Evolutionary conservation across 495 filamentous ascomycete genomes (phyloP), one percentile per base, ranked within the genome.

Genomic region (Neurospora sp.): DNA sequence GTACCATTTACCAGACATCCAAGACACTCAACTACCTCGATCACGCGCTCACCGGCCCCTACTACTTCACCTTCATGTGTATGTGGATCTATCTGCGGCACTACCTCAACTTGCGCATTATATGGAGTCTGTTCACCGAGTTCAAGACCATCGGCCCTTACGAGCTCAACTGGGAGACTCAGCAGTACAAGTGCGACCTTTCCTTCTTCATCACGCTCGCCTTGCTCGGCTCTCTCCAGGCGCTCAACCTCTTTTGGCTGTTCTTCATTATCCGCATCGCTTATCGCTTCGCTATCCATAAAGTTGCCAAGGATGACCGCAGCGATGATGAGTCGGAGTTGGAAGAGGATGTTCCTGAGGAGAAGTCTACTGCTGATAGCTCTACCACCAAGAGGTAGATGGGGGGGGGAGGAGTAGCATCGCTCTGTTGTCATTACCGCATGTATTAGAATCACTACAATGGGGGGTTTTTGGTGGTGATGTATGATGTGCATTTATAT

Each of bases 1-100:
- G 35, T 37, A 31, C 9, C 16, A 1, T 37, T 69, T 18, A 14
- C 68, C 73, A 97, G 91, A 97, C 93, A 4, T 97, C 94, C 69
- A 98, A 98, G 84, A 90, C 90, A 1, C 87, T 99, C 70, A 97
- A 97, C 83, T 99, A 99, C 82, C 82, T 98, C 72, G 92, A 97
- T 77, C 89, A 90, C 47, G 81, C 85, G 69, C 85, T 97, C 61
- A 92, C 91, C 0, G 87, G 85, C 4, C 94, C 93, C 16, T 98
- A 94, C 84, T 98, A 94, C 83, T 87, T 85, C 77, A 73, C 91
- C 74, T 99, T 98, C 83, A 91, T 97, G 72, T 83, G 82, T 75
- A 83, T 92, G 74, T 99, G 96, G 96, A 88, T 92, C 80, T 99
- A 99, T 82, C 86, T 95, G 73, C 93, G 96, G 70, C 96, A 99